Base-by-base conservation (phyloP, 768 basidiomycete genomes). In the Mycena vulgaris region DNA sequence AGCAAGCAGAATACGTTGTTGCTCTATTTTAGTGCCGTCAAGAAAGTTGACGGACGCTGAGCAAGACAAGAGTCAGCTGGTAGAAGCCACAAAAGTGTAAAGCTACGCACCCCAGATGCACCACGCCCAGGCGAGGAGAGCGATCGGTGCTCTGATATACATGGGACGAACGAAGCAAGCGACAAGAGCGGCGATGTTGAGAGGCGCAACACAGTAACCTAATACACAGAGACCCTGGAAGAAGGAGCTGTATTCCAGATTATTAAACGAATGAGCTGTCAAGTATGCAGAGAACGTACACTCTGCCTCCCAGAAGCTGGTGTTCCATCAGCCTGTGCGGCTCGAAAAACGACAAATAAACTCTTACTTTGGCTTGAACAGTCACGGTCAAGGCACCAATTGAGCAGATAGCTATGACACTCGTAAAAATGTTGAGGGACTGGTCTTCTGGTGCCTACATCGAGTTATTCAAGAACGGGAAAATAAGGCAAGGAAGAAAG, bases 201-300 rank as follows among this genome's bases (percentile, higher is more conserved):
- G 87, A 17, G 97, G 97, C 9, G 96, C 97, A 63, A 98, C 89
- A 76, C 97, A 98, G 76, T 99, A 99, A 0, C 97, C 97, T 5
- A 98, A 86, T 33, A 93, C 97, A 77, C 97, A 98, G 27, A 99
- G 84, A 40, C 94, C 95, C 79, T 99, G 97, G 84, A 99, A 97
- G 86, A 99, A 98, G 0, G 95, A 96, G 9, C 94, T 95, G 75
- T 23, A 40, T 53, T 37, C 47, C n/a, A 39, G 31, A 31, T 63
- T 63, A 59, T 64, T 39, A 70, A 42, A 63, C 27, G 48, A 47
- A 39, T 30, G 33, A 14, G n/a, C 21, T 21, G 19, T 45, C n/a
- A 53, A 31, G 57, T 19, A 28, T 27, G 65, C 19, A 33, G 30
- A 49, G 35, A 31, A 81, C 90, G 63, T 81, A 95, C 94, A 95